phyloP scores from a whole-genome alignment of 208 protist species.

The Endotrypanum monterogeii region DNA sequence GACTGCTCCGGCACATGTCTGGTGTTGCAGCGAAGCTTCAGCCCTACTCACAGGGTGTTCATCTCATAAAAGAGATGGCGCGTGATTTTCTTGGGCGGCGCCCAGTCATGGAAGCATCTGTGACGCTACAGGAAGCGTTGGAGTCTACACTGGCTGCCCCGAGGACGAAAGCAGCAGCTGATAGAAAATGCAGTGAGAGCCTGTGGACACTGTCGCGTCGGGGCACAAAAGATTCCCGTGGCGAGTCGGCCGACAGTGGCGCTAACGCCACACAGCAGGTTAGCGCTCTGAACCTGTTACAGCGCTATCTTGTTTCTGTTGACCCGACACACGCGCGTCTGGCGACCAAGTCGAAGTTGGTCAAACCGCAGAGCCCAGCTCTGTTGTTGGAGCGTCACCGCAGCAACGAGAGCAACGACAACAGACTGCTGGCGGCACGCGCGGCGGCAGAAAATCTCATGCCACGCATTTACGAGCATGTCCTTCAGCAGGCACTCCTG shows the following conservation, averaged over 20 bases:
- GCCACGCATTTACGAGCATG: conserved; percentile 33
- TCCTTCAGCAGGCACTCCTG: conserved; percentile 30
- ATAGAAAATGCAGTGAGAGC: background rate
- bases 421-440: conserved; percentile 13
- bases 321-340: background rate
- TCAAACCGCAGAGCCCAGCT: background rate
- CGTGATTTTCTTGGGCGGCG: conserved; percentile 15
- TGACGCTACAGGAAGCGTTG: conserved; percentile 26
- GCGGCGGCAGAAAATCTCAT: conserved; percentile 21
- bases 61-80: conserved; percentile 25
- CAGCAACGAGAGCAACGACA: background rate
- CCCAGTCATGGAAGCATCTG: conserved; percentile 17
- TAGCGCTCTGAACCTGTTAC: conserved; percentile 27
- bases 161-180: background rate
- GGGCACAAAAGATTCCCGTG: background rate
- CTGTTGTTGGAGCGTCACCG: background rate
- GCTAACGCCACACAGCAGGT: conserved; percentile 10
- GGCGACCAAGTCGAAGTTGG: background rate
- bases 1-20: conserved; percentile 13
- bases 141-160: conserved; percentile 25
- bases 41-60: conserved; percentile 24
- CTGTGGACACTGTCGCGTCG: conserved; percentile 2
- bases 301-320: conserved; percentile 23
- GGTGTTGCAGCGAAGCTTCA: conserved; percentile 11
- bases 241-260: background rate